Evolutionary conservation across 768 basidiomycete species (phyloP).

Genomic region (Hygrophoropsis aurantiaca): DNA sequence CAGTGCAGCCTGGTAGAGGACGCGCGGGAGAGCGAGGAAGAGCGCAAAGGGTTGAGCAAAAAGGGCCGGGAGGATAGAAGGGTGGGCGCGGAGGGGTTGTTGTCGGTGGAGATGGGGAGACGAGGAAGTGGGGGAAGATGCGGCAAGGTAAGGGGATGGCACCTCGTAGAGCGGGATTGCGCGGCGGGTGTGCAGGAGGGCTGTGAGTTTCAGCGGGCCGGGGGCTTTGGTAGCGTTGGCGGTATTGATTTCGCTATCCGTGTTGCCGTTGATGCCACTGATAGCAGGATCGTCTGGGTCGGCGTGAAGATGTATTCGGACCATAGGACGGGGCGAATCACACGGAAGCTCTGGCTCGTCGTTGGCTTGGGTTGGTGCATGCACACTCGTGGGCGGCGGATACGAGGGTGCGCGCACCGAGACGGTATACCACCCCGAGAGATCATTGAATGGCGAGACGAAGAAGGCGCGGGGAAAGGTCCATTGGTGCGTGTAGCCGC

Average conservation of each 20-base stretch:
- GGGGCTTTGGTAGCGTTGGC: constrained; percentile 9
- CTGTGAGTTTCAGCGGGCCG: constrained; percentile 52
- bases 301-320: constrained; percentile 43
- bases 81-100: not conserved
- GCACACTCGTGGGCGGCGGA: constrained; percentile 15
- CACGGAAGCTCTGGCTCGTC: no score
- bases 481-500: constrained; percentile 62
- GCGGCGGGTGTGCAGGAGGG: constrained; percentile 38
- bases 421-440: constrained; percentile 62
- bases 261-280: no score
- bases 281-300: constrained; percentile 12
- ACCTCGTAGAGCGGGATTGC: not conserved
- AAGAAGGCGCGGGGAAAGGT: constrained; percentile 68
- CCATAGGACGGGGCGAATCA: constrained; percentile 29
- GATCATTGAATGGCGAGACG: constrained; percentile 77
- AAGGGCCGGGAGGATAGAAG: constrained; percentile 39
- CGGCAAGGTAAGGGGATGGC: constrained; percentile 7
- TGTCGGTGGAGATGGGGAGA: constrained; percentile 38
- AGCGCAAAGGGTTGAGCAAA: constrained; percentile 49
- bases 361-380: no score
- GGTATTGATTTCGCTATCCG: no score
- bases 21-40: constrained; percentile 57
- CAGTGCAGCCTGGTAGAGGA: constrained; percentile 57
- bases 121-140: constrained; percentile 33
- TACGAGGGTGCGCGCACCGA: constrained; percentile 50